phyloP scores from a whole-genome alignment of 192 early-diverging fungal genomes.

The Umbelopsis sp. region DNA sequence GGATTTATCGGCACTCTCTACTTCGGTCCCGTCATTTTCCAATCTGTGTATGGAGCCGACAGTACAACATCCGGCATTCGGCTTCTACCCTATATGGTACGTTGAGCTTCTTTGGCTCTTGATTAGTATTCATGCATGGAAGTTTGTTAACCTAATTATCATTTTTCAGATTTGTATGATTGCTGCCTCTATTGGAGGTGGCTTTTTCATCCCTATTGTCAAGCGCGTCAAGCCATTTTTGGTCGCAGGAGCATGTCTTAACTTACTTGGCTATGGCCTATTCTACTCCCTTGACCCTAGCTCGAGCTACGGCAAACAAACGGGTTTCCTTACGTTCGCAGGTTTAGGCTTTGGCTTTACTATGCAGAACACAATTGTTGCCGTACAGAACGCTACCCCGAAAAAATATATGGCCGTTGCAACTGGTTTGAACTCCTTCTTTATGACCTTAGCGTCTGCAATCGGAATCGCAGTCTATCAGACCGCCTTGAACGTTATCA shows the following conservation, averaged over 20 bases:
- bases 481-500: slow-evolving; percentile 5
- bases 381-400: slow-evolving; percentile 44
- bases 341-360: slow-evolving; percentile 49
- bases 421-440: slow-evolving; percentile 43
- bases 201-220: slow-evolving; percentile 53
- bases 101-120: neutral
- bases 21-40: slow-evolving; percentile 68
- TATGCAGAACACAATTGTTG: slow-evolving; percentile 51
- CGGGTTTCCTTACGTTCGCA: slow-evolving; percentile 55
- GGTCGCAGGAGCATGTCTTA: slow-evolving; percentile 52
- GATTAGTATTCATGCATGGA: neutral
- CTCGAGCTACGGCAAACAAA: slow-evolving; percentile 47
- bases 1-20: slow-evolving; percentile 63
- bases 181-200: slow-evolving; percentile 52
- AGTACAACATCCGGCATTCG: slow-evolving; percentile 61
- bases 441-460: slow-evolving; percentile 23
- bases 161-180: slow-evolving; percentile 38
- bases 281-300: slow-evolving; percentile 57
- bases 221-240: slow-evolving; percentile 53
- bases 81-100: slow-evolving; percentile 62
- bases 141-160: neutral
- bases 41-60: slow-evolving; percentile 55
- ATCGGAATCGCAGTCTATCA: slow-evolving; percentile 34
- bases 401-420: slow-evolving; percentile 49
- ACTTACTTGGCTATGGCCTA: slow-evolving; percentile 55